Evolutionary conservation across 768 basidiomycete species (phyloP), one percentile per base, ranked within the genome.

Genomic region (Cystobasidiopsis lactophilus): DNA sequence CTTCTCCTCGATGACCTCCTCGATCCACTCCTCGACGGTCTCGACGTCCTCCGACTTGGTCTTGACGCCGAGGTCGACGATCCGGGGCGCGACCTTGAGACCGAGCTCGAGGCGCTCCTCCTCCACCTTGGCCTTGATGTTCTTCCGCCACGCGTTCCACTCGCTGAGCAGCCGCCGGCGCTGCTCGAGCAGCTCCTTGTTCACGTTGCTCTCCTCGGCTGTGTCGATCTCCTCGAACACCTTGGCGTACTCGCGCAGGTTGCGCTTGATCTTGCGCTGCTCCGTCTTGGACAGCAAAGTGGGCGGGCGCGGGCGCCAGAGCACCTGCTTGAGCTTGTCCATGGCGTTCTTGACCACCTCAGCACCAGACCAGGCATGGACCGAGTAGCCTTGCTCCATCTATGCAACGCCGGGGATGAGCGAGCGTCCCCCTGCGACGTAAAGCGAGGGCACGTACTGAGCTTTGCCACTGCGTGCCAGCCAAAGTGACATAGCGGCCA

Each of bases 341-440:
- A 82, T 72, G 48, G 80, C 78, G 65, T 84, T 82, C 65, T 81
- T 75, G 24, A 64, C 60, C n/a, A 88, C 72, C 66, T 91, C 85
- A 66, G 85, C 80, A n/a, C 91, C 93, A 50, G 82, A 81, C 76
- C 93, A 95, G 69, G 96, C 89, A 86, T 89, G 96, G 59, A 98
- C 77, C 10, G 80, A 80, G 64, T 78, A 98, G 33, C 93, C 93
- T 55, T 95, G 85, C 66, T 98, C 93, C 57, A 95, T 77, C 91
- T 95, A 60, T 30, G 50, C 45, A 40, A 38, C 51, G 41, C 1
- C 5, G 24, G 13, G 43, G 26, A 21, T 14, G 49, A 43, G 44
- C 48, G n/a, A 52, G 40, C 21, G 11, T 51, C 27, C n/a, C n/a
- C n/a, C n/a, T n/a, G n/a, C 33, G 40, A 58, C 50, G 40, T 56